These are phyloP conservation scores for Thielaviopsis musarum DNA, from an alignment of 2,329 filamentous ascomycete genomes.

Conservation along the genomic window DNA sequence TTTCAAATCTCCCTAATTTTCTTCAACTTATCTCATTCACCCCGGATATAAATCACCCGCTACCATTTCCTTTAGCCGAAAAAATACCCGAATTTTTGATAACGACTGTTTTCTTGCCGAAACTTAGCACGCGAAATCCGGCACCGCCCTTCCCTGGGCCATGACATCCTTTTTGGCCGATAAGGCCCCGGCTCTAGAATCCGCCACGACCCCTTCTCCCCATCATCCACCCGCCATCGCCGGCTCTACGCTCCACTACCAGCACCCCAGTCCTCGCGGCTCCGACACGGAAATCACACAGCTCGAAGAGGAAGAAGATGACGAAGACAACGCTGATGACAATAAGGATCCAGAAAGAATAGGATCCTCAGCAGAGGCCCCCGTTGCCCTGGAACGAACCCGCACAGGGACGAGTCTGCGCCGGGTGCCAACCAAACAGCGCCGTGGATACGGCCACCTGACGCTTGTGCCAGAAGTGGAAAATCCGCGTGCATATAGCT, in stretches of 20 bases:
- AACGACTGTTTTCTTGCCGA: too few relatives aligned
- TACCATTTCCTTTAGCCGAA: too few relatives aligned
- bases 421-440: constrained; percentile 3
- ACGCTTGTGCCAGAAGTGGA: constrained; percentile 55
- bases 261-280: neutral
- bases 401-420: constrained; percentile 3
- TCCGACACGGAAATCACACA: neutral
- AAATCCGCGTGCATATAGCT: constrained; percentile 54
- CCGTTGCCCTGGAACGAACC: neutral
- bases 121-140: too few relatives aligned
- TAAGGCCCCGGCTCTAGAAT: neutral
- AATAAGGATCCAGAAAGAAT: constrained; percentile 4
- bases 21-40: too few relatives aligned
- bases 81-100: too few relatives aligned
- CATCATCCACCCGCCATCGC: neutral
- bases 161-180: too few relatives aligned
- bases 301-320: neutral
- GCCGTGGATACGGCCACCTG: constrained; percentile 3
- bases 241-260: neutral
- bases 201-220: neutral
- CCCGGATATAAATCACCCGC: too few relatives aligned
- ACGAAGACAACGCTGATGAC: neutral
- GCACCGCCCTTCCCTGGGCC: too few relatives aligned
- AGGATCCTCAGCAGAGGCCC: neutral
- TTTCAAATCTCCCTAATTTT: too few relatives aligned